Evolutionary conservation across 148 eudicot genomes (phyloP), one percentile per base, ranked within the genome.

Genomic region (Rhododendron kiyosumense): DNA sequence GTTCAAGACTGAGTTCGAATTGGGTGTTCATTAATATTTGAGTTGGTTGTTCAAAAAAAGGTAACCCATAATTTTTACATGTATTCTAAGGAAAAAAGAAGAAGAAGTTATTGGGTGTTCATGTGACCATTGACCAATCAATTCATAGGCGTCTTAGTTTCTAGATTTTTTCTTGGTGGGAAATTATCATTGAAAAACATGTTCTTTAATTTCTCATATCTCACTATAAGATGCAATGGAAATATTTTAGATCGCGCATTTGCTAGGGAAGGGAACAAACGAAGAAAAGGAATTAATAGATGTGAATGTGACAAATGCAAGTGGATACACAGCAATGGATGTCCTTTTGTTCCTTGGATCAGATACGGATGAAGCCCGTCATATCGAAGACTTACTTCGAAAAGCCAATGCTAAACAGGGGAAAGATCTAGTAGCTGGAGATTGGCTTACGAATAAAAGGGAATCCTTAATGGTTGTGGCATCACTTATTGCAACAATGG

Each of bases 401-500:
- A 17, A 51, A 12, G 84, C 65, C 18, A 71, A 81, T 3, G 20
- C 38, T 18, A 10, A 41, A 54, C 8, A 7, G 38, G 38, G 3
- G 49, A 17, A 36, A 1, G 12, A 41, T 9, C 30, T 54, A 2
- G 12, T 34, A 18, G 57, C 63, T 12, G 77, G 77, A 3, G 85
- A 79, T 26, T 79, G 86, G 90, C 26, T 88, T 3, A 81, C 84
- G 5, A 84, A 43, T 57, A 79, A 86, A n/a, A 32, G 82, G 3
- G 54, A 49, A 6, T 34, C 88, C 9, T 34, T 88, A 38, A 88
- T 91, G 86, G 85, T 91, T 14, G 91, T 87, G n/a, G 90, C 92
- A 5, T 87, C 90, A 4, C 86, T 91, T 3, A 86, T 91, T 1
- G 92, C 92, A 5, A 83, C 91, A 30, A 87, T 89, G 77, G 88